These are phyloP conservation scores for Jatropha curcas DNA, from an alignment of 345 rosid genomes.

Conservation along the genomic window DNA sequence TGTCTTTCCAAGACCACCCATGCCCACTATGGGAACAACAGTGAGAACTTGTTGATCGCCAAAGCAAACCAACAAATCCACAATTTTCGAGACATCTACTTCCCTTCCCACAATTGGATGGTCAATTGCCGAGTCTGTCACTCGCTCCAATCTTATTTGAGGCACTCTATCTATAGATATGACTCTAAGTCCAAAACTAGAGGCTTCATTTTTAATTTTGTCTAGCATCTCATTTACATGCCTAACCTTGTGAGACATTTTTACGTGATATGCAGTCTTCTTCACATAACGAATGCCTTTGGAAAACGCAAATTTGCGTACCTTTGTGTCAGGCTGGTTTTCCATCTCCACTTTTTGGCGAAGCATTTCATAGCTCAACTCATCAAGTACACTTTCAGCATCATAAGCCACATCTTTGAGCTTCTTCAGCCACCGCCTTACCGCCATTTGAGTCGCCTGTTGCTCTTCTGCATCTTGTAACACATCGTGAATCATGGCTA, in stretches of 20 bases:
- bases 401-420: not conserved
- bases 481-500: not conserved
- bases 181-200: not conserved
- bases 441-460: not conserved
- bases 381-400: conserved; percentile 5
- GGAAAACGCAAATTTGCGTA: not conserved
- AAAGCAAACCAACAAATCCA: conserved; percentile 4
- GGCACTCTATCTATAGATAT: not conserved
- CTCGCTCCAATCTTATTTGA: not conserved
- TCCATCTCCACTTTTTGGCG: not conserved
- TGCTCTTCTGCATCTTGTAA: not conserved
- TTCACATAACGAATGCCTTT: not conserved
- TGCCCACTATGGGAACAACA: conserved; percentile 21
- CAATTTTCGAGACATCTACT: not conserved
- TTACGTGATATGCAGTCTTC: not conserved
- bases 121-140: not conserved
- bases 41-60: not conserved
- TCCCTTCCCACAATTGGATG: not conserved
- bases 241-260: not conserved
- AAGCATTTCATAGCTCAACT: not conserved
- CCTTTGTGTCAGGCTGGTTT: not conserved
- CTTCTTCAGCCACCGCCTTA: not conserved
- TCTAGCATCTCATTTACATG: not conserved
- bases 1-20: conserved; percentile 32
- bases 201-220: not conserved